These are phyloP conservation scores for Phragmites australis DNA, from an alignment of 176 grass and related monocot genomes.

Conservation along the genomic window DNA sequence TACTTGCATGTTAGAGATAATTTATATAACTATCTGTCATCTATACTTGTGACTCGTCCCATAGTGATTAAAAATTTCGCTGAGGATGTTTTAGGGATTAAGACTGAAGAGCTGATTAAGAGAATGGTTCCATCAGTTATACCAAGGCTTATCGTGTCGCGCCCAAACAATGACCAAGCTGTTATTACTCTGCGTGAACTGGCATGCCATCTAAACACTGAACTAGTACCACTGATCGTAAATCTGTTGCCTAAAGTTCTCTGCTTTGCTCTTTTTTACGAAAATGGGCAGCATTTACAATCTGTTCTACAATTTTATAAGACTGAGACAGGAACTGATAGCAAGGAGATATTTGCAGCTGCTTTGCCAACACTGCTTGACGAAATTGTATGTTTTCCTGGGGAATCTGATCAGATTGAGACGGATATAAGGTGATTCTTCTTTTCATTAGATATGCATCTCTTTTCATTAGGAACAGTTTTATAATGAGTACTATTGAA, in stretches of 20 bases:
- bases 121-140: slow-evolving; percentile 86
- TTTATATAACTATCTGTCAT: slow-evolving; percentile 76
- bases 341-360: slow-evolving; percentile 89
- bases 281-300: slow-evolving; percentile 64
- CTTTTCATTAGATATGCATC: slow-evolving; percentile 5
- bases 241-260: slow-evolving; percentile 79
- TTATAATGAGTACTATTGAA: slow-evolving; percentile 19
- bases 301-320: slow-evolving; percentile 92
- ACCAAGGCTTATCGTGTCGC: slow-evolving; percentile 84
- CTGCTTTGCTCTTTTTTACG: slow-evolving; percentile 77
- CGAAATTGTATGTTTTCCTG: slow-evolving; percentile 92
- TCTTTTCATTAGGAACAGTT: slow-evolving; percentile 27
- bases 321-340: slow-evolving; percentile 68
- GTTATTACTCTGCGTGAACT: slow-evolving; percentile 71
- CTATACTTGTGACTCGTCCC: slow-evolving; percentile 60
- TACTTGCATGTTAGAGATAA: slow-evolving; percentile 61
- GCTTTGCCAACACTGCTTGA: slow-evolving; percentile 85
- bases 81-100: slow-evolving; percentile 74
- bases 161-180: slow-evolving; percentile 61
- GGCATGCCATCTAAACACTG: slow-evolving; percentile 67
- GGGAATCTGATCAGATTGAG: slow-evolving; percentile 60
- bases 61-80: slow-evolving; percentile 73
- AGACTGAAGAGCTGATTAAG: slow-evolving; percentile 67
- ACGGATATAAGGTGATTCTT: slow-evolving; percentile 68
- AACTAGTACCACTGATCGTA: slow-evolving; percentile 58